Percentiles rank a stretch among this genome's conserved stretches.
Conservation (phyloP, 768 basidiomycete species). For the Mycena amicta region DNA sequence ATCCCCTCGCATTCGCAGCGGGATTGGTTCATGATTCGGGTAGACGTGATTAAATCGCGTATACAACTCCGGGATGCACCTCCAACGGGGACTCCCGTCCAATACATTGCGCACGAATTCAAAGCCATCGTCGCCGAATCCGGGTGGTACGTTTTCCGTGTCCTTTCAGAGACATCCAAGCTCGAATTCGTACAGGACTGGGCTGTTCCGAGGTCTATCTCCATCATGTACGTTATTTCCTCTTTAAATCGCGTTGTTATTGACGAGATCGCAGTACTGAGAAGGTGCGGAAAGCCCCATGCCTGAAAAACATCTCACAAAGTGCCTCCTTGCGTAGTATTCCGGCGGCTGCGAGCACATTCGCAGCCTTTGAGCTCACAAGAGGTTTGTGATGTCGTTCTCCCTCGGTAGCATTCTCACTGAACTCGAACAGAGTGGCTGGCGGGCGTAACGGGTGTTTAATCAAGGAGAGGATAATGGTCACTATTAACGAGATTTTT, state of each 20-base stretch:
- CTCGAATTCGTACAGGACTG: no score
- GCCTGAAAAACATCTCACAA: not conserved
- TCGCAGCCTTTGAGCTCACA: constrained; percentile 85
- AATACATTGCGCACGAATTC: constrained; percentile 78
- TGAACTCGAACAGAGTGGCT: constrained; percentile 36
- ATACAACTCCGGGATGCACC: constrained; percentile 79
- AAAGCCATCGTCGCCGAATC: constrained; percentile 66
- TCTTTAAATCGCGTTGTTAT: not conserved
- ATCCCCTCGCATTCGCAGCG: not conserved
- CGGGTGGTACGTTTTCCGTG: constrained; percentile 60
- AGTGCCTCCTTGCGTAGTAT: constrained; percentile 68
- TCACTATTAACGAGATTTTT: no score
- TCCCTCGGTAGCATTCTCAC: not conserved
- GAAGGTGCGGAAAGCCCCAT: constrained; percentile 47
- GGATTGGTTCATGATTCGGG: no score
- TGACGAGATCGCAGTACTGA: constrained; percentile 46
- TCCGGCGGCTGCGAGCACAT: constrained; percentile 89
- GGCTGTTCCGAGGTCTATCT: constrained; percentile 72
- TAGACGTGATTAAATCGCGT: constrained; percentile 91
- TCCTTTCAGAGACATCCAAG: no score
- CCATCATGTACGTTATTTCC: constrained; percentile 65
- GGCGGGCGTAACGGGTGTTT: constrained; percentile 38
- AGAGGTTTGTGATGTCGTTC: constrained; percentile 48
- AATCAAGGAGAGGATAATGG: no score
- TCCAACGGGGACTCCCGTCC: constrained; percentile 70